Conservation (phyloP, 2,329 filamentous ascomycete genomes). For the Tolypocladium cylindrosporum region DNA sequence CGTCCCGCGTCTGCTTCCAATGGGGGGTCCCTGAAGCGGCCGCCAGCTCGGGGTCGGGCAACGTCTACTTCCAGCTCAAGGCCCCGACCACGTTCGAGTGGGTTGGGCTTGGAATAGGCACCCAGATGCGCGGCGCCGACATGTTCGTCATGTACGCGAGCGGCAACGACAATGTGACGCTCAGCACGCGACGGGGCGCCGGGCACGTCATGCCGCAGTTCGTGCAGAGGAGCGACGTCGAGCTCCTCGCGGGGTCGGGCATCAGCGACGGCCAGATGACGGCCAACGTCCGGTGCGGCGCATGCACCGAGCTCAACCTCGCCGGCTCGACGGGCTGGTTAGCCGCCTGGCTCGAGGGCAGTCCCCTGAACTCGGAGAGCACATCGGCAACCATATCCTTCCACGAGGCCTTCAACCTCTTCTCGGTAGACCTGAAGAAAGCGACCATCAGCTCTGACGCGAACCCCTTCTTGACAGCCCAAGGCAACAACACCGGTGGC, state of each 20-base stretch:
- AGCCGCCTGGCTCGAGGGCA: constrained; percentile 41
- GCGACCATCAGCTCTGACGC: constrained; percentile 35
- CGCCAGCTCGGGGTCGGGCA: constrained; percentile 36
- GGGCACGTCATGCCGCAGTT: constrained; percentile 39
- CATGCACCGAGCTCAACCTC: constrained; percentile 39
- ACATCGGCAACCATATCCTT: constrained; percentile 26
- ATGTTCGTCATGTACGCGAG: constrained; percentile 56
- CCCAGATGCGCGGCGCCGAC: constrained; percentile 42
- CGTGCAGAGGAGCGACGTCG: constrained; percentile 30
- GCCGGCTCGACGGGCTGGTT: constrained; percentile 37
- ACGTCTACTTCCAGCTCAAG: constrained; percentile 52
- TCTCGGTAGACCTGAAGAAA: constrained; percentile 37
- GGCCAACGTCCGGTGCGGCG: constrained; percentile 47
- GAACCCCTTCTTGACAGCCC: constrained; percentile 39
- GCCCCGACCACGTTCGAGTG: constrained; percentile 43
- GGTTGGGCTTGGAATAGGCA: constrained; percentile 49
- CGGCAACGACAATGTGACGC: constrained; percentile 47
- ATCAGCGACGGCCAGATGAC: constrained; percentile 41
- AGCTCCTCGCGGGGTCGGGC: constrained; percentile 50
- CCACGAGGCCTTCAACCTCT: constrained; percentile 35
- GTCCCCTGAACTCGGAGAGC: constrained; percentile 32
- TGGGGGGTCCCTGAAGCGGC: constrained; percentile 44
- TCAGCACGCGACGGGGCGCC: constrained; percentile 43
- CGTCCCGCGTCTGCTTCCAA: constrained; percentile 38
- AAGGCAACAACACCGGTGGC: background rate